Conservation (phyloP, 164 flowering plant species). For the Aristolochia contorta region DNA sequence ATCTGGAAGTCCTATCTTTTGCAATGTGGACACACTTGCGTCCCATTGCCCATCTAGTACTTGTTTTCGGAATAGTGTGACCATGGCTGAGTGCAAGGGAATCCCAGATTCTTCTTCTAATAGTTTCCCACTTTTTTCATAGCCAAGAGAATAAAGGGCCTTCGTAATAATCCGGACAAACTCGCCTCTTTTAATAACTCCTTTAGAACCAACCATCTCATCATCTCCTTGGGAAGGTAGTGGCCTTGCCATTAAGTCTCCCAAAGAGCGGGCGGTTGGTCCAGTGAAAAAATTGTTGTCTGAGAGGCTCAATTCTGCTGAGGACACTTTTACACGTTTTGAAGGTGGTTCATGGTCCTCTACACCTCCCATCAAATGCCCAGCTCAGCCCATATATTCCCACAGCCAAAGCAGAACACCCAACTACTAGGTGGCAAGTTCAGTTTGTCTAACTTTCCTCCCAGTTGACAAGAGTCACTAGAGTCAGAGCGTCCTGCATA, state of each 20-base stretch:
- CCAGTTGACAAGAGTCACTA: background rate
- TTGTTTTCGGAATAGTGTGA: constrained; percentile 46
- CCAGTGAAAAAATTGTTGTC: constrained; percentile 31
- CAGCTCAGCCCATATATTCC: constrained; percentile 70
- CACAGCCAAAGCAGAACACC: constrained; percentile 1
- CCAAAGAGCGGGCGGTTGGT: constrained; percentile 31
- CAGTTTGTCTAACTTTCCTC: constrained; percentile 2
- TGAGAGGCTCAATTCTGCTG: constrained; percentile 29
- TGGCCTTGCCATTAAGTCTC: constrained; percentile 68
- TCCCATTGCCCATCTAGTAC: constrained; percentile 67
- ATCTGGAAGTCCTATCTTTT: constrained; percentile 39
- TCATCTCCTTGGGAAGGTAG: constrained; percentile 46
- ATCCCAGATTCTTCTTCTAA: constrained; percentile 91
- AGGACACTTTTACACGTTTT: constrained; percentile 64
- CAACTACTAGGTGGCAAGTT: constrained; percentile 2
- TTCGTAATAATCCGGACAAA: constrained; percentile 62
- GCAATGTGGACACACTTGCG: constrained; percentile 56
- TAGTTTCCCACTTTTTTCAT: constrained; percentile 48
- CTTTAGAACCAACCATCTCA: constrained; percentile 58
- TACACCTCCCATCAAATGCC: constrained; percentile 92
- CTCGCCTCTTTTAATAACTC: constrained; percentile 55
- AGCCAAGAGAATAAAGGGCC: constrained; percentile 77
- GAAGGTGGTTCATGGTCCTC: constrained; percentile 78
- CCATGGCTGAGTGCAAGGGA: constrained; percentile 51
- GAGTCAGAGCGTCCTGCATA: constrained; percentile 4